Evolutionary conservation across 176 grass and related monocot species (phyloP).

Genomic region (Carex parvula): DNA sequence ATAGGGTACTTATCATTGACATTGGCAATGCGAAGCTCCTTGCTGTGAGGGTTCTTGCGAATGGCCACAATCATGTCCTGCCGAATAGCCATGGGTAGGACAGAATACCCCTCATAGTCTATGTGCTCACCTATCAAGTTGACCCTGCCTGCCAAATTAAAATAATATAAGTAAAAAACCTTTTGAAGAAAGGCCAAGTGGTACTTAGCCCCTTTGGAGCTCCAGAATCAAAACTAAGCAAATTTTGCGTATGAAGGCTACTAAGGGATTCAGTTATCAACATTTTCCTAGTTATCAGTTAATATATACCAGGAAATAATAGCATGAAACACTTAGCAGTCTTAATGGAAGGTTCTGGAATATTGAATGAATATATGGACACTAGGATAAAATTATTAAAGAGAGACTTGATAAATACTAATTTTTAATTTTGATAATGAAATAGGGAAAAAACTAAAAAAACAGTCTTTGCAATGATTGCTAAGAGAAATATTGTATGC

Average conservation of each 20-base stretch:
- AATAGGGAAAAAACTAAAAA: neutral
- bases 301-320: neutral
- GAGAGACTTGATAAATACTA: neutral
- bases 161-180: neutral
- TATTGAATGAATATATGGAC: neutral
- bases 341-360: neutral
- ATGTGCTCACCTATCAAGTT: slow-evolving; percentile 99
- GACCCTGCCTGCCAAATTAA: slow-evolving; percentile 61
- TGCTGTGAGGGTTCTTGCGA: slow-evolving; percentile 38
- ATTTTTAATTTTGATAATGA: neutral
- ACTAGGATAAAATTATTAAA: neutral
- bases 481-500: neutral
- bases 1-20: slow-evolving; percentile 76
- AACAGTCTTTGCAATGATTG: neutral
- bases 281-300: neutral
- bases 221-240: neutral
- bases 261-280: neutral
- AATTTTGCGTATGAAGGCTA: neutral
- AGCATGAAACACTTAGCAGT: neutral
- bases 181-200: neutral
- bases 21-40: slow-evolving; percentile 70
- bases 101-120: slow-evolving; percentile 94
- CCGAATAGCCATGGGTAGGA: slow-evolving; percentile 96
- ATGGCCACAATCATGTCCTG: slow-evolving; percentile 97
- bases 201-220: neutral